Conservation (phyloP, 345 rosid genomes). For the Streptanthus diversifolius region DNA sequence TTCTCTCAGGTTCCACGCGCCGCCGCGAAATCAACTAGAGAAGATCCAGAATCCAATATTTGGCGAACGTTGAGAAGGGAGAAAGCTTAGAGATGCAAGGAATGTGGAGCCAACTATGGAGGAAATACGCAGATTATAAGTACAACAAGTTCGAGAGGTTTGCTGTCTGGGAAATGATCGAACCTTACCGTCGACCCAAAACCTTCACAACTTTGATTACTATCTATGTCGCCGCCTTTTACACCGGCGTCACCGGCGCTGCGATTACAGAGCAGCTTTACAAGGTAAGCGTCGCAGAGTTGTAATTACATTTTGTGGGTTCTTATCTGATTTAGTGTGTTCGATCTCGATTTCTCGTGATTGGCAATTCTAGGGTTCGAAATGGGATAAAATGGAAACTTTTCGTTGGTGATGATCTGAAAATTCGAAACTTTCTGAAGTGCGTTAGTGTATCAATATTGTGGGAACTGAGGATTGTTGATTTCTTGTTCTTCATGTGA, state of each 20-base stretch:
- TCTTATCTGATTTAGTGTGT: background rate
- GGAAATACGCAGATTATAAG: conserved; percentile 73
- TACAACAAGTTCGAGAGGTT: conserved; percentile 73
- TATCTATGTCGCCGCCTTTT: conserved; percentile 72
- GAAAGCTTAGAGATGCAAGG: conserved; percentile 29
- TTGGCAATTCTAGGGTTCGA: conserved; percentile 19
- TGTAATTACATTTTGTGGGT: background rate
- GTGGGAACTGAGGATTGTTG: background rate
- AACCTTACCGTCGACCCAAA: conserved; percentile 76
- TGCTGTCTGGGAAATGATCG: conserved; percentile 82
- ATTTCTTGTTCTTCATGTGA: background rate
- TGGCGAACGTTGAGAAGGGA: background rate
- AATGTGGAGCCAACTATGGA: conserved; percentile 76
- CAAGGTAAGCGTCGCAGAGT: conserved; percentile 43
- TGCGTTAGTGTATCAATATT: background rate
- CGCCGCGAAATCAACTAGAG: conserved; percentile 1
- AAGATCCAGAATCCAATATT: background rate
- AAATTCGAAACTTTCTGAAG: background rate
- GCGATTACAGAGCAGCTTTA: conserved; percentile 86
- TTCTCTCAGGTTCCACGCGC: conserved; percentile 21
- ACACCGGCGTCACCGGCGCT: conserved; percentile 81
- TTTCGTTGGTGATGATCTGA: background rate
- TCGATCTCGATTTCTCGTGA: background rate
- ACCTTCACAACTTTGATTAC: conserved; percentile 68
- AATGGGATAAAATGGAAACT: background rate